These are phyloP conservation scores for Venturia pyrina DNA, from an alignment of 2,329 filamentous ascomycete genomes.

Conservation along the genomic window DNA sequence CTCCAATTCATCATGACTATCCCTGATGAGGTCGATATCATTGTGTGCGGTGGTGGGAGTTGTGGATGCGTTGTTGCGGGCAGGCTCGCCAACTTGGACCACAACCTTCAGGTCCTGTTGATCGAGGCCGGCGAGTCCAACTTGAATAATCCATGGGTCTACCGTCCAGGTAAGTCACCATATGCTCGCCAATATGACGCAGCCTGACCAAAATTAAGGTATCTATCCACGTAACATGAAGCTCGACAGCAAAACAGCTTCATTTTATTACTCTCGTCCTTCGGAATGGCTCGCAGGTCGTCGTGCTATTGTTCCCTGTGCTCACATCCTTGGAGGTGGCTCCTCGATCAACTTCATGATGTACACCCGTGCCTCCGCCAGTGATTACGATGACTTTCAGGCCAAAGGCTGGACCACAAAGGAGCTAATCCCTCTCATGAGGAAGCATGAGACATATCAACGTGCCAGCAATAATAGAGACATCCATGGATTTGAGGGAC, in stretches of 20 bases:
- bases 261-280: conserved; percentile 69
- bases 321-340: conserved; percentile 61
- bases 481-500: conserved; percentile 66
- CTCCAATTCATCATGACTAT: conserved; percentile 40
- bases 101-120: conserved; percentile 59
- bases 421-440: conserved; percentile 67
- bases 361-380: conserved; percentile 55
- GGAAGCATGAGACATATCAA: conserved; percentile 73
- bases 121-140: conserved; percentile 66
- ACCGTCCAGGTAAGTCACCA: not conserved
- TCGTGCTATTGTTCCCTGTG: conserved; percentile 63
- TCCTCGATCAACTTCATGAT: conserved; percentile 73
- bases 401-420: conserved; percentile 71
- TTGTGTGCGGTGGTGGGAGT: conserved; percentile 66
- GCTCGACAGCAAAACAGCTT: conserved; percentile 69
- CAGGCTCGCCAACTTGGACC: conserved; percentile 64
- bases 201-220: conserved; percentile 27
- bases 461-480: conserved; percentile 44
- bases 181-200: conserved; percentile 19
- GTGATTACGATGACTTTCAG: conserved; percentile 70
- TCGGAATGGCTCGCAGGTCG: conserved; percentile 63
- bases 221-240: conserved; percentile 75
- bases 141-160: conserved; percentile 61
- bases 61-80: conserved; percentile 43
- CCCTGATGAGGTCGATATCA: conserved; percentile 72